Percentiles rank a stretch among this genome's conserved stretches.
Evolutionary conservation across 208 protist species (phyloP).

Genomic region (Polymyxa betae): DNA sequence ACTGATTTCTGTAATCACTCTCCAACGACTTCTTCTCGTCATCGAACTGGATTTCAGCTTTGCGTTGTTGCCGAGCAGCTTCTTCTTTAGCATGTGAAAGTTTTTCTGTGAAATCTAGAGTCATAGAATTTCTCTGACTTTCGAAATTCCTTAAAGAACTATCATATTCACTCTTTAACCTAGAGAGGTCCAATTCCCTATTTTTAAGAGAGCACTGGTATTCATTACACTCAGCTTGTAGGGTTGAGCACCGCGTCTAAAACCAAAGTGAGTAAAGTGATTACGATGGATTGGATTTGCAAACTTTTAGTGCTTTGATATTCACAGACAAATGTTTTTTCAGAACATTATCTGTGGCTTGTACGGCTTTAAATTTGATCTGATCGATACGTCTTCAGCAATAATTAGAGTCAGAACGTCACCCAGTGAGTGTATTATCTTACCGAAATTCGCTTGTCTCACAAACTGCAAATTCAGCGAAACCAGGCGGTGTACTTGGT

Average conservation of each 20-base stretch:
- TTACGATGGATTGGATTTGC: neutral
- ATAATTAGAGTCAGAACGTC: neutral
- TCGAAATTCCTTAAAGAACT: neutral
- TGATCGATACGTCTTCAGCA: neutral
- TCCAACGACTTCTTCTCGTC: neutral
- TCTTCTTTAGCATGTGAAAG: neutral
- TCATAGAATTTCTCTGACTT: neutral
- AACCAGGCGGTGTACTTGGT: neutral
- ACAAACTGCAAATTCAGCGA: neutral
- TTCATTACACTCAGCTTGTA: neutral
- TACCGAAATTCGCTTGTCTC: conserved; percentile 44
- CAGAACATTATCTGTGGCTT: neutral
- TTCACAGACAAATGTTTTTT: neutral
- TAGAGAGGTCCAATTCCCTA: neutral
- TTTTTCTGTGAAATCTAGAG: neutral
- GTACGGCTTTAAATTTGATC: neutral
- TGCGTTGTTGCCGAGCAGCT: neutral
- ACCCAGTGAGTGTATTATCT: neutral
- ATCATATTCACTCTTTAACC: conserved; percentile 25
- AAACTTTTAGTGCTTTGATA: conserved; percentile 18
- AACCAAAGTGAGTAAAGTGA: neutral
- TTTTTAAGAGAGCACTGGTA: neutral
- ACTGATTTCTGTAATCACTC: neutral
- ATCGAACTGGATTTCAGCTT: neutral
- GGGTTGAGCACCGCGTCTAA: neutral